These are phyloP conservation scores for Russula abietina DNA, from an alignment of 768 basidiomycete species.

Conservation along the genomic window DNA sequence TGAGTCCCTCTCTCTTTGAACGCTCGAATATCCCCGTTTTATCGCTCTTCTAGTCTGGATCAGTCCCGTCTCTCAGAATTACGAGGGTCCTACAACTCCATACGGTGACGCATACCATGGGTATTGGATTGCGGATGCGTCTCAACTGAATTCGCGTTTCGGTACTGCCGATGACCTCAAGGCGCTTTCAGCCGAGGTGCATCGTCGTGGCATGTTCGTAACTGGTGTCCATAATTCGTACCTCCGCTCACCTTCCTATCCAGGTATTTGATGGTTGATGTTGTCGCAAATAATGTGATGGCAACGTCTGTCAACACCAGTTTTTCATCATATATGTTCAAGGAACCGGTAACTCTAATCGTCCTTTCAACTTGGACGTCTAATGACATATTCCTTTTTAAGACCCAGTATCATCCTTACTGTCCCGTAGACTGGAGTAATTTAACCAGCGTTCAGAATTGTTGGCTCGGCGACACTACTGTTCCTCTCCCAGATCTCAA, in stretches of 20 bases:
- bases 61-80: slow-evolving; percentile 75
- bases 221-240: neutral
- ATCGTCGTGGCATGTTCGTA: slow-evolving; percentile 62
- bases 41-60: slow-evolving; percentile 59
- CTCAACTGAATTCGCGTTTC: slow-evolving; percentile 61
- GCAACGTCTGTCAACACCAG: slow-evolving; percentile 56
- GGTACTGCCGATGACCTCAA: slow-evolving; percentile 70
- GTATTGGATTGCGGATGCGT: slow-evolving; percentile 73
- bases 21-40: neutral
- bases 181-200: slow-evolving; percentile 57
- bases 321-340: slow-evolving; percentile 63
- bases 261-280: slow-evolving; percentile 78
- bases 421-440: slow-evolving; percentile 70
- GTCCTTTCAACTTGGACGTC: slow-evolving; percentile 9
- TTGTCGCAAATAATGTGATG: slow-evolving; percentile 86
- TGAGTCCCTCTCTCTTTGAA: slow-evolving; percentile 31
- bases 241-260: neutral
- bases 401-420: slow-evolving; percentile 73
- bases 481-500: slow-evolving; percentile 77
- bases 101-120: slow-evolving; percentile 86
- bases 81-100: slow-evolving; percentile 57
- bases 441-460: slow-evolving; percentile 60
- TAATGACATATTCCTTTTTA: neutral
- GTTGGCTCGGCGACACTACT: slow-evolving; percentile 76
- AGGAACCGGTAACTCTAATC: slow-evolving; percentile 42